Percentiles rank a stretch among this genome's conserved stretches.
Evolutionary conservation across 75 land plant genomes (phyloP).

Genomic region (Ceratopteris richardii): DNA sequence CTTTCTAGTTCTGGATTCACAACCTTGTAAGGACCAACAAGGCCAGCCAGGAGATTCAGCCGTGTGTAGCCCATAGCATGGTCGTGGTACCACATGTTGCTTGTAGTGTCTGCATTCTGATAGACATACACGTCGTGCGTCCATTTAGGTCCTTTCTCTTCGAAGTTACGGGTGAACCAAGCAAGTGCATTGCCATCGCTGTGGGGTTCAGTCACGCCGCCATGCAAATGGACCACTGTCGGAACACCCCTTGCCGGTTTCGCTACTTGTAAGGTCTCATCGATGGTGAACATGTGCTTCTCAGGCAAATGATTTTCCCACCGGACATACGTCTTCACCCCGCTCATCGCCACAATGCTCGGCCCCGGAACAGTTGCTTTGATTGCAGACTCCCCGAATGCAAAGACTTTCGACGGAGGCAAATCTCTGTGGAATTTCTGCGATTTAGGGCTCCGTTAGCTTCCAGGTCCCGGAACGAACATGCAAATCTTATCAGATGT

Average conservation of each 20-base stretch:
- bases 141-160: constrained; percentile 34
- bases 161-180: constrained; percentile 62
- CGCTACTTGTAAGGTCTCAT: constrained; percentile 50
- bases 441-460: no score
- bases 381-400: constrained; percentile 12
- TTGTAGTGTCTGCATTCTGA: constrained; percentile 28
- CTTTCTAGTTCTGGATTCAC: constrained; percentile 12
- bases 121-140: constrained; percentile 10
- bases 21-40: constrained; percentile 41
- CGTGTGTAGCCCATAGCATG: constrained; percentile 75
- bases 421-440: constrained; percentile 43
- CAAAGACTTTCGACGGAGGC: constrained; percentile 25
- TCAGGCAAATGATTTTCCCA: constrained; percentile 52
- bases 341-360: constrained; percentile 18
- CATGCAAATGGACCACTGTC: constrained; percentile 77
- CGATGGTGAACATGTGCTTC: constrained; percentile 65
- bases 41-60: constrained; percentile 62
- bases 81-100: constrained; percentile 79
- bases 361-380: constrained; percentile 36
- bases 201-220: constrained; percentile 44
- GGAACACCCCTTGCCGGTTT: constrained; percentile 39
- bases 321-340: constrained; percentile 10
- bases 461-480: no score
- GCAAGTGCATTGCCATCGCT: constrained; percentile 60
- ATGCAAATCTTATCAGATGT: no score